A percentile compares a stretch with the other conserved stretches of the same genome.
phyloP scores from a whole-genome alignment of 495 filamentous ascomycete species.

The Neurospora sp. region DNA sequence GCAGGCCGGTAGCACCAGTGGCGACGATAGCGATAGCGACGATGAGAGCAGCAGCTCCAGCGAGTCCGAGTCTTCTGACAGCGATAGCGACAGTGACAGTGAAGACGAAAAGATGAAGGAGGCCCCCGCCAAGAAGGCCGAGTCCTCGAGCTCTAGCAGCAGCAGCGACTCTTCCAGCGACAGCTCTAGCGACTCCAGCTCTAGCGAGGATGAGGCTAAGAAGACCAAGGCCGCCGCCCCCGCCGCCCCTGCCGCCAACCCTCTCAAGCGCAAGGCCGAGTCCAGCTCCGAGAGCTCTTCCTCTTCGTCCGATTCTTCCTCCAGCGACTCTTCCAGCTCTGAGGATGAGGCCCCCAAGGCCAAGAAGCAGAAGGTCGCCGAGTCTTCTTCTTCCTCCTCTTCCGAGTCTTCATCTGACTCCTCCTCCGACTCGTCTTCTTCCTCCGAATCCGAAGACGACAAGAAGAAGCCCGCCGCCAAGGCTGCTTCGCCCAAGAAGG shows the following conservation, averaged over 20 bases:
- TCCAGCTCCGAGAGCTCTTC: slow-evolving; percentile 34
- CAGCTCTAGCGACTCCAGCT: slow-evolving; percentile 48
- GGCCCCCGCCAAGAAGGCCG: slow-evolving; percentile 26
- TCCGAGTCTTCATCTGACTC: slow-evolving; percentile 23
- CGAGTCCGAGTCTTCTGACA: slow-evolving; percentile 19
- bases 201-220: slow-evolving; percentile 52
- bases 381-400: slow-evolving; percentile 19
- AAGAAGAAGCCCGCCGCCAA: slow-evolving; percentile 7
- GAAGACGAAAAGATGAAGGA: slow-evolving; percentile 48
- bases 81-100: slow-evolving; percentile 49
- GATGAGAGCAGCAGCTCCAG: slow-evolving; percentile 38
- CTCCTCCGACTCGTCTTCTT: slow-evolving; percentile 31
- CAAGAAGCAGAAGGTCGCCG: slow-evolving; percentile 21
- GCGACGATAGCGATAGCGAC: slow-evolving; percentile 68
- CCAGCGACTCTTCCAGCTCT: slow-evolving; percentile 11
- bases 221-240: slow-evolving; percentile 24
- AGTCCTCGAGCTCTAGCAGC: slow-evolving; percentile 27
- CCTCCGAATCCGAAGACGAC: slow-evolving; percentile 36
- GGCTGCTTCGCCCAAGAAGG: slow-evolving; percentile 12
- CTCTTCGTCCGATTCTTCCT: slow-evolving; percentile 29
- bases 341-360: slow-evolving; percentile 13
- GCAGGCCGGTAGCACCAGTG: slow-evolving; percentile 13
- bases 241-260: slow-evolving; percentile 20
- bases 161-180: slow-evolving; percentile 38
- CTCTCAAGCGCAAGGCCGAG: slow-evolving; percentile 56